phyloP scores from a whole-genome alignment of 2,329 filamentous ascomycete genomes.

The Pseudopyrenochaeta lycopersici region DNA sequence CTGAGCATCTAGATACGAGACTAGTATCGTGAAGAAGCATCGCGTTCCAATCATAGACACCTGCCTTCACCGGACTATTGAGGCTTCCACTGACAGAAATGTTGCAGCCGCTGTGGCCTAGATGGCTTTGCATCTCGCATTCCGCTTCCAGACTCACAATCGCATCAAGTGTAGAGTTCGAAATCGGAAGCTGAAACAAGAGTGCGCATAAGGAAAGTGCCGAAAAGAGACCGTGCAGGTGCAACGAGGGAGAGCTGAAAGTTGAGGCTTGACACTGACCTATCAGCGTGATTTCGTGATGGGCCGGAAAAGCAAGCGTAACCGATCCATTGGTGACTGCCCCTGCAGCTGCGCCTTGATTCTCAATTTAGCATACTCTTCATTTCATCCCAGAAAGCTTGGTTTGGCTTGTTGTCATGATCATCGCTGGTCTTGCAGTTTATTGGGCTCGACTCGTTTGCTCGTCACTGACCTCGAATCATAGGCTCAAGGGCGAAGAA shows the following conservation, averaged over 20 bases:
- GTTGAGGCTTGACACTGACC: slow-evolving; percentile 8
- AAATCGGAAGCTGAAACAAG: slow-evolving; percentile 8
- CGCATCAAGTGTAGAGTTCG: background rate
- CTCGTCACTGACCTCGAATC: too few species aligned
- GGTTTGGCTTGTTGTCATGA: background rate
- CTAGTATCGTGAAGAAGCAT: slow-evolving; percentile 2
- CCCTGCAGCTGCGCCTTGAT: slow-evolving; percentile 6
- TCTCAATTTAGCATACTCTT: background rate
- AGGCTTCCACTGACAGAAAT: background rate
- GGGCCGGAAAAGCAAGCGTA: slow-evolving; percentile 4
- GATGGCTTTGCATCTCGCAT: background rate
- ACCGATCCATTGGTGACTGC: background rate
- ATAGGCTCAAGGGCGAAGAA: too few species aligned
- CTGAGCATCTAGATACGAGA: slow-evolving; percentile 4
- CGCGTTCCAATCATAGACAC: slow-evolving; percentile 4
- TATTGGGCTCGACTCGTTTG: too few species aligned
- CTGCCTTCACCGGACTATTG: background rate
- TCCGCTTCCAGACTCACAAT: background rate
- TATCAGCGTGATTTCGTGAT: slow-evolving; percentile 4
- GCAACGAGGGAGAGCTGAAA: slow-evolving; percentile 7
- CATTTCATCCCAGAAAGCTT: slow-evolving; percentile 6
- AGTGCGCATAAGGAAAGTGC: slow-evolving; percentile 4
- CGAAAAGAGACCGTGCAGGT: slow-evolving; percentile 4
- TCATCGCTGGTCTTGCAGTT: background rate
- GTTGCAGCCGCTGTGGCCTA: slow-evolving; percentile 3